Evolutionary conservation across 2,329 filamentous ascomycete genomes (phyloP), one percentile per base, ranked within the genome.

Genomic region (Emmonsiellopsis sp.): DNA sequence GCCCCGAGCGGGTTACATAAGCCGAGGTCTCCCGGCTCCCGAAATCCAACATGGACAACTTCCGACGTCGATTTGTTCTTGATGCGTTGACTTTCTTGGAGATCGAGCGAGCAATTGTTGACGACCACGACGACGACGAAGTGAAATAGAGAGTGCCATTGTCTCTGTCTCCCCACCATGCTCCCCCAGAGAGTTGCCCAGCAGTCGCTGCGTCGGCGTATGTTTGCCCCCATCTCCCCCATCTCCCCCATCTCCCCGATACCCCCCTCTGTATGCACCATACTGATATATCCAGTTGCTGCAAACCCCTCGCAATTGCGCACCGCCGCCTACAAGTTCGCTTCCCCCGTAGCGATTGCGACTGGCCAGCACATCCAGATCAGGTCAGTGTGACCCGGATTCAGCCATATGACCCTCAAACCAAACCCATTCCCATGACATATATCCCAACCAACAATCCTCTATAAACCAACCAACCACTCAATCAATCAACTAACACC

Each of bases 151-250:
- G 20, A 26, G 20, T 26, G 20, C 20, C 20, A 48, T n/a, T 32
- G 1, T 11, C 37, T 50, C 47, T 47, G 13, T 48, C 26, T 44
- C 40, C 54, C 58, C 65, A 72, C 54, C 45, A 76, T 77, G 74
- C 66, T 76, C 60, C 72, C 72, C 52, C 73, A 76, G 61, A 73
- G 74, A 65, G 63, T 74, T 64, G 67, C 70, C 53, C 73, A 76
- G 61, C 70, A 72, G 60, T 73, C 73, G 56, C 65, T 74, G 63
- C 70, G 73, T 66, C 73, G 75, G 65, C 66, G 75, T 77, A 76
- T 59, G 73, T 70, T 5, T 26, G 20, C 20, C 20, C 20, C 20
- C 20, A 26, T 26, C 20, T 5, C n/a, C n/a, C n/a, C n/a, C n/a
- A n/a, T n/a, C n/a, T n/a, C n/a, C n/a, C n/a, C n/a, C n/a, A n/a